Base-by-base conservation (phyloP, 331 rosid genomes). In the Rhamnella rubrinervis region DNA sequence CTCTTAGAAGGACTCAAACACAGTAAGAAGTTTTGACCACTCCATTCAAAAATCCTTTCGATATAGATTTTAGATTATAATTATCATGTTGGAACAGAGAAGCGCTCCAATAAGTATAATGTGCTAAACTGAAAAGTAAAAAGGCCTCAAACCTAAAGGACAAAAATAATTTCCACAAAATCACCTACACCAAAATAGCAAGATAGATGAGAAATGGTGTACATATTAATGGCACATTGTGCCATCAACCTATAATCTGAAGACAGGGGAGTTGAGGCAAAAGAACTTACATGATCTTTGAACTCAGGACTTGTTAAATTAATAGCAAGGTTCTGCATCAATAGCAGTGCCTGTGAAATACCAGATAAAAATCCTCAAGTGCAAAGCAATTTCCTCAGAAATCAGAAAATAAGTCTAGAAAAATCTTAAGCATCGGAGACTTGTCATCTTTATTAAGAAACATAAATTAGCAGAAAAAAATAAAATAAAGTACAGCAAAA, bases 221-320 rank as follows among this genome's bases (percentile, higher is more conserved):
- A 50, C 16, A 10, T 49, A 13, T 28, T 28, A 51, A 66, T 49
- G 26, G 21, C 10, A 55, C 46, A 66, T 49, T 10, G 46, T 17
- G 17, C 8, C 16, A 66, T 15, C 59, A 28, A 31, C 3, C n/a
- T 5, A 49, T 23, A 23, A 18, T 21, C 23, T 23, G 38, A 57
- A 47, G 40, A 63, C 13, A 50, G 31, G 70, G 12, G 44, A 15
- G 51, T 58, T 20, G 37, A 59, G 71, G 39, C 12, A 55, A 61
- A n/a, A 67, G 46, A 17, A 72, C 96, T 89, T 82, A 89, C 98
- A 77, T 89, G 88, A 75, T 81, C 81, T 77, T 89, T 84, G 74
- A 91, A 89, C 65, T 85, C 84, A 0, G 98, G 97, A 64, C 91
- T 91, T 56, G n/a, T 75, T 75, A 93, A 82, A 80, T 93, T 93